Conservation (phyloP, 2,329 filamentous ascomycete species). For the Penicillium sp. region DNA sequence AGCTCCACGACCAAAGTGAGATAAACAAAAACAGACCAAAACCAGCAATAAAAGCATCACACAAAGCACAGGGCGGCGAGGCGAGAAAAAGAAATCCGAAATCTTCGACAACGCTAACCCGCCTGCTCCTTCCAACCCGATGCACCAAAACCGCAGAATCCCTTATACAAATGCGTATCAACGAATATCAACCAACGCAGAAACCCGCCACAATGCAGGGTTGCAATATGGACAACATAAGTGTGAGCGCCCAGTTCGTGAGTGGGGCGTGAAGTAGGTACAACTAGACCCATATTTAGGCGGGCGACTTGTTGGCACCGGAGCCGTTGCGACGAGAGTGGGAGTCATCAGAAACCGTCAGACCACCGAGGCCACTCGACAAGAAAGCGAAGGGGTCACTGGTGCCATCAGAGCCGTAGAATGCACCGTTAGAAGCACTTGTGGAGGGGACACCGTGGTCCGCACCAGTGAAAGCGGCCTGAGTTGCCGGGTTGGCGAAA, state of each 20-base stretch:
- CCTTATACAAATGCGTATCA: conserved; percentile 46
- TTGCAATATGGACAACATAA: conserved; percentile 40
- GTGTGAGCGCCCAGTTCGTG: conserved; percentile 22
- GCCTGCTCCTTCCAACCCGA: conserved; percentile 46
- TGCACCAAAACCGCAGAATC: conserved; percentile 46
- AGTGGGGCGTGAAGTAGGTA: conserved; percentile 21
- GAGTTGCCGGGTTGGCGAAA: conserved; percentile 89
- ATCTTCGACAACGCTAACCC: conserved; percentile 42
- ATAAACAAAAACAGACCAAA: conserved; percentile 24
- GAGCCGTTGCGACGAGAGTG: conserved; percentile 48
- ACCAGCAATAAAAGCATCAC: conserved; percentile 16
- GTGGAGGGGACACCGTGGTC: conserved; percentile 77
- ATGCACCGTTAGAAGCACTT: conserved; percentile 72
- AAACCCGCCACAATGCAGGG: conserved; percentile 39
- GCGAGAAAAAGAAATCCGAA: conserved; percentile 32
- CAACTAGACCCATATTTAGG: conserved; percentile 27
- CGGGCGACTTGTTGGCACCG: conserved; percentile 48
- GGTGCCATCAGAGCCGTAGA: conserved; percentile 57
- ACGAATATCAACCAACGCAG: conserved; percentile 41
- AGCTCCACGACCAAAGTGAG: conserved; percentile 20
- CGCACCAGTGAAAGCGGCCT: conserved; percentile 89
- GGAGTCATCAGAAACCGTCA: conserved; percentile 54
- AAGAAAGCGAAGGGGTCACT: conserved; percentile 66
- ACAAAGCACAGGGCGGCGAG: conserved; percentile 24
- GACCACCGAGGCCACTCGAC: conserved; percentile 57